A percentile compares a stretch with the other conserved stretches of the same genome.
These are phyloP conservation scores for Hypsizygus ulmarius DNA, from an alignment of 1,284 basidiomycete species.

Conservation along the genomic window DNA sequence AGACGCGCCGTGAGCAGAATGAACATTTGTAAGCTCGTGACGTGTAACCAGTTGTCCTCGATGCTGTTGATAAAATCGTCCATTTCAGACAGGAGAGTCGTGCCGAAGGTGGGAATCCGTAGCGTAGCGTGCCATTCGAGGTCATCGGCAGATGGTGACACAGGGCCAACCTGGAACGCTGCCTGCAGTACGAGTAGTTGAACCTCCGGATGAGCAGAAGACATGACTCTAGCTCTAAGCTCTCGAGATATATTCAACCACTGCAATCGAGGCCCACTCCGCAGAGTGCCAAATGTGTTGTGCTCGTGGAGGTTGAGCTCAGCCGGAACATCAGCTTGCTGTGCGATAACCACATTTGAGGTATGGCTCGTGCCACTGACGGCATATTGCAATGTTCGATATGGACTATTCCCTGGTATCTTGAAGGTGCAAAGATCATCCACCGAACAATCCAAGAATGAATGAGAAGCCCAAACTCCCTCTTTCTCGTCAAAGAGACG, in stretches of 20 bases:
- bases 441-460: slow-evolving; percentile 19
- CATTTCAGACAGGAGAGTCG: slow-evolving; percentile 32
- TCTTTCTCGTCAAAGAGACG: slow-evolving; percentile 22
- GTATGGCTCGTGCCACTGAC: slow-evolving; percentile 36
- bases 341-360: slow-evolving; percentile 42
- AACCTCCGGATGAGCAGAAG: slow-evolving; percentile 37
- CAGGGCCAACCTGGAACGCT: slow-evolving; percentile 40
- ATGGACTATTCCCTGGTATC: slow-evolving; percentile 29
- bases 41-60: slow-evolving; percentile 43
- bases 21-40: slow-evolving; percentile 34
- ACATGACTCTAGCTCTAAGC: slow-evolving; percentile 34
- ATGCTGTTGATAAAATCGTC: slow-evolving; percentile 28
- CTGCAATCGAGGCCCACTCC: slow-evolving; percentile 42
- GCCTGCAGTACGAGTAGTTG: slow-evolving; percentile 40
- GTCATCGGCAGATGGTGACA: slow-evolving; percentile 12
- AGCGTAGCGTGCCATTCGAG: slow-evolving; percentile 38
- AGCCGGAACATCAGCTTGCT: slow-evolving; percentile 36
- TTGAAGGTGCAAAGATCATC: slow-evolving; percentile 27
- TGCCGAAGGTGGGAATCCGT: slow-evolving; percentile 29
- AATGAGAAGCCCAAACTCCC: slow-evolving; percentile 13
- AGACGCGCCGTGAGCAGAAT: slow-evolving; percentile 35
- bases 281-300: slow-evolving; percentile 40
- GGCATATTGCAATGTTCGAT: slow-evolving; percentile 35
- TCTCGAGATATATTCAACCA: slow-evolving; percentile 50
- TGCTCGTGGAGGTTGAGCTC: slow-evolving; percentile 43